Evolutionary conservation across 495 filamentous ascomycete genomes (phyloP).

Genomic region (Talaromyces nanjingensis): DNA sequence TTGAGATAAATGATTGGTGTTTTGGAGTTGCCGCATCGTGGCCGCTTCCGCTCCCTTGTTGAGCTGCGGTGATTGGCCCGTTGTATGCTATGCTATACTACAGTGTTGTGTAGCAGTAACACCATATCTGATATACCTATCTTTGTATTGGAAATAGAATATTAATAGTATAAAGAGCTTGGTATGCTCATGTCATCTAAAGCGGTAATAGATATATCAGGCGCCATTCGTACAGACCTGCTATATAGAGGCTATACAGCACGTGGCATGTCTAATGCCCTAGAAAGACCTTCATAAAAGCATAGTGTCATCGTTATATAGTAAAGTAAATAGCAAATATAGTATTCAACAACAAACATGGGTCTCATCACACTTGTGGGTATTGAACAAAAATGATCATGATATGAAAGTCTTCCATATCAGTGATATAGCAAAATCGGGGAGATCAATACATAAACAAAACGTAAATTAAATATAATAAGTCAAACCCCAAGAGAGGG

Average conservation of each 20-base stretch:
- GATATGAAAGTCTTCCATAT: neutral
- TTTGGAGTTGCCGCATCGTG: slow-evolving; percentile 8
- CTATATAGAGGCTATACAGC: neutral
- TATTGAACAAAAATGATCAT: slow-evolving; percentile 9
- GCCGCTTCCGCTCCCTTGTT: slow-evolving; percentile 4
- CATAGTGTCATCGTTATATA: neutral
- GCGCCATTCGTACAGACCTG: neutral
- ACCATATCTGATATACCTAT: neutral
- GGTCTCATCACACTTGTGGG: slow-evolving; percentile 9
- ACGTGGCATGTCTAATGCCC: neutral
- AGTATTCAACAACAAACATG: slow-evolving; percentile 7
- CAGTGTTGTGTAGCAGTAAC: neutral
- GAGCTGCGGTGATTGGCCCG: slow-evolving; percentile 6
- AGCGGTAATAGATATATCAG: neutral
- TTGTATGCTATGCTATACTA: neutral
- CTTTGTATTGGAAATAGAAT: neutral
- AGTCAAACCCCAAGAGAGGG: neutral
- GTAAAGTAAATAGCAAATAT: neutral
- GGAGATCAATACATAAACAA: neutral
- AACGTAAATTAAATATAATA: slow-evolving; percentile 3
- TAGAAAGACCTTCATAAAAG: neutral
- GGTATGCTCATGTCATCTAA: neutral
- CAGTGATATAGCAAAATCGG: neutral
- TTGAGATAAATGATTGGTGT: neutral
- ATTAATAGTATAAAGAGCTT: neutral